Base-by-base conservation (phyloP, 148 eudicot species). In the Heliamphora exappendiculata region DNA sequence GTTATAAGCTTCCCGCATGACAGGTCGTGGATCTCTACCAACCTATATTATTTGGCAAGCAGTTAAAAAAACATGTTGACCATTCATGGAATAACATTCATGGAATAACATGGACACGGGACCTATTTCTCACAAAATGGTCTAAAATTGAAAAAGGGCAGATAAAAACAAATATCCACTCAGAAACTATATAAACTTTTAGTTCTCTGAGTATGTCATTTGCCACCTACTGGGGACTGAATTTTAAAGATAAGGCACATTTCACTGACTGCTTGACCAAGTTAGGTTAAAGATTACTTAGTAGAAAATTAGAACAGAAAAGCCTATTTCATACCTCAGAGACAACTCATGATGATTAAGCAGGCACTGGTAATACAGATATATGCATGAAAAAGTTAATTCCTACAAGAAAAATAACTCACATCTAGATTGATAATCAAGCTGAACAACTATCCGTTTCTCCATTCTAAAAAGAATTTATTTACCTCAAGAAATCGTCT, bases 21-120 rank as follows among this genome's bases (percentile, higher is more conserved):
- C 92, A n/a, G 91, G 89, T 47, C 98, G 88, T n/a, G 94, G 81
- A 86, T 94, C 98, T 80, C 76, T 86, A 71, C 97, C 97, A 45
- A 94, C 97, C 98, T 94, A 84, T 74, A 76, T 24, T 36, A 7
- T 45, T 55, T 28, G 42, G 37, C 14, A 60, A 59, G 33, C 26
- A 74, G 76, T 74, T 28, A 73, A 54, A 58, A 39, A 31, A 42
- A 20, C 4, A 39, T 26, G 7, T 31, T 41, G 64, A 73, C n/a
- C 67, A 49, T 41, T 24, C 53, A 73, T 9, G 51, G 11, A 24
- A 36, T 55, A 39, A 55, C 50, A 37, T 26, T 24, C 53, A 73
- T 9, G 51, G 11, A 24, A 36, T 55, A 39, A 55, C 50, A 37
- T 72, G 75, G 29, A 54, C 36, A 33, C 36, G 41, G 5, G 29